Evolutionary conservation across 75 land plant species (phyloP).

Genomic region (Cunninghamia lanceolata): DNA sequence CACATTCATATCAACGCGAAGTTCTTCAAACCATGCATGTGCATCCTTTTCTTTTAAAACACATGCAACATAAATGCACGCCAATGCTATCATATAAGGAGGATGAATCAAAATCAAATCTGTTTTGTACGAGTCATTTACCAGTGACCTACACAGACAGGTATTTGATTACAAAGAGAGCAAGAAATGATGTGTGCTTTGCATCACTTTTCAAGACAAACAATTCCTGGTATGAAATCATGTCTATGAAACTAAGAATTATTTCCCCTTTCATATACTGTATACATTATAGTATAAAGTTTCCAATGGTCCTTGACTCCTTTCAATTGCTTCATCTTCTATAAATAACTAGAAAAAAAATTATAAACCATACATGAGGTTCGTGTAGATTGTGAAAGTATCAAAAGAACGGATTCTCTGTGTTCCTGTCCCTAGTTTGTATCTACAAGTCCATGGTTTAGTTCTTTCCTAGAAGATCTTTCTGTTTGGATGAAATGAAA

Average conservation of each 20-base stretch:
- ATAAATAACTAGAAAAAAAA: too few relatives aligned
- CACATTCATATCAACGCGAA: slow-evolving; percentile 95
- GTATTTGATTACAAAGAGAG: background rate
- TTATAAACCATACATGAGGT: background rate
- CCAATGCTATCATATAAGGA: slow-evolving; percentile 95
- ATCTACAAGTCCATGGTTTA: background rate
- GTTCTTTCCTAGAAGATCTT: background rate
- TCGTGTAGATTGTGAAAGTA: background rate
- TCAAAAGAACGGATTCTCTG: background rate
- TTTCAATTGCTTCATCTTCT: background rate
- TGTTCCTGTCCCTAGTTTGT: background rate
- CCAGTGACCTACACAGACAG: slow-evolving; percentile 66
- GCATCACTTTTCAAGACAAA: background rate
- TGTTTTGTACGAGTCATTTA: slow-evolving; percentile 90
- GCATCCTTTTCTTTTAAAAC: slow-evolving; percentile 81
- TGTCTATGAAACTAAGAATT: background rate
- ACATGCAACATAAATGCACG: slow-evolving; percentile 92
- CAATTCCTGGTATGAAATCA: background rate
- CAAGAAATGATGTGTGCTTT: background rate
- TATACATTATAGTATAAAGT: too few relatives aligned
- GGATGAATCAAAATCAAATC: slow-evolving; percentile 90
- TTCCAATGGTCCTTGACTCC: background rate
- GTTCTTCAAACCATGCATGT: slow-evolving; percentile 97
- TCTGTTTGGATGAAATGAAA: too few relatives aligned
- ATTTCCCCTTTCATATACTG: background rate